These are phyloP conservation scores for Tothia fuscella DNA, from an alignment of 2,329 filamentous ascomycete genomes.

Conservation along the genomic window DNA sequence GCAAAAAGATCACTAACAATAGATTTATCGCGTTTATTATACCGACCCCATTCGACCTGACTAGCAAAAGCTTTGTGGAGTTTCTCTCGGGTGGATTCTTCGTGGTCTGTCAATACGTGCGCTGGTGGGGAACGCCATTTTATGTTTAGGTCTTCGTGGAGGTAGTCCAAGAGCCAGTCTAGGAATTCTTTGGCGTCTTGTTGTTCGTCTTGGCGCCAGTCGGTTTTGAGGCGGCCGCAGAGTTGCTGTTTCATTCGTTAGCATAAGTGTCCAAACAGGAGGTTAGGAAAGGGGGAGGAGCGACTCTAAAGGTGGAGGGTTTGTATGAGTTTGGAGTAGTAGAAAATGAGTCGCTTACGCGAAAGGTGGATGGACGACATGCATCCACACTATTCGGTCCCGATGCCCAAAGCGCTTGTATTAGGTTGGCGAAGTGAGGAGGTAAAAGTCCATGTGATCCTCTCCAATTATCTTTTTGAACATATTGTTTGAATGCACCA, in stretches of 20 bases:
- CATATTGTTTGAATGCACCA: conserved; percentile 48
- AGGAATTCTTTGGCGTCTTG: conserved; percentile 91
- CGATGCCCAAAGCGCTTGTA: conserved; percentile 53
- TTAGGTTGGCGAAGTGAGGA: conserved; percentile 48
- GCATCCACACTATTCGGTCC: conserved; percentile 38
- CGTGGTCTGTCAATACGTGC: conserved; percentile 43
- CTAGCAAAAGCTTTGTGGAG: conserved; percentile 54
- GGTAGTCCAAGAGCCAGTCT: conserved; percentile 64
- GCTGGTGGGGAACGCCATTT: conserved; percentile 48
- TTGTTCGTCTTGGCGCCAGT: conserved; percentile 64
- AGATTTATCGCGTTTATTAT: conserved; percentile 58
- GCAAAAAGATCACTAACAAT: conserved; percentile 71
- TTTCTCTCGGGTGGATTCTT: conserved; percentile 49
- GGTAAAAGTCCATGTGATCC: conserved; percentile 52
- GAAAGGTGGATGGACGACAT: conserved; percentile 35
- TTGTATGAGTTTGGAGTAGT: background rate
- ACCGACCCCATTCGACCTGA: conserved; percentile 60
- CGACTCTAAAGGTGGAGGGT: too few relatives aligned
- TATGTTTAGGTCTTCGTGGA: conserved; percentile 77
- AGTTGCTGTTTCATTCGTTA: conserved; percentile 37
- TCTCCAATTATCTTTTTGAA: conserved; percentile 51
- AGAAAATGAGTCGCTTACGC: conserved; percentile 22
- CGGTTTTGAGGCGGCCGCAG: conserved; percentile 49
- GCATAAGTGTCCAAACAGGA: too few relatives aligned
- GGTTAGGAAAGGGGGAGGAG: conserved; percentile 56